These are phyloP conservation scores for Conringia planisiliqua DNA, from an alignment of 345 rosid genomes.

Conservation along the genomic window DNA sequence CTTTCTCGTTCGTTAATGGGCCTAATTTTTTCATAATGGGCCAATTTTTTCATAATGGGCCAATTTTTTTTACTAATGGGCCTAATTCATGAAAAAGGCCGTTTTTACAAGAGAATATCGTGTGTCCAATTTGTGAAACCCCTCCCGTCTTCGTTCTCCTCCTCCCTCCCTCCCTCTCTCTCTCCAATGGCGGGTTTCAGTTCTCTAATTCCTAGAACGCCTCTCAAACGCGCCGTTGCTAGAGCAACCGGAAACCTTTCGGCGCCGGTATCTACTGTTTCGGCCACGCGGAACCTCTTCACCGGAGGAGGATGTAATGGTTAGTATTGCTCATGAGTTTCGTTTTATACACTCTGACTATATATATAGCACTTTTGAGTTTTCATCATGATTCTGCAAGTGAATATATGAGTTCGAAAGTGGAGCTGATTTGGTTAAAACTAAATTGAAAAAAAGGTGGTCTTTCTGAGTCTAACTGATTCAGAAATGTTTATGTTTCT, in stretches of 20 bases:
- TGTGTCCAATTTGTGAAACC: background rate
- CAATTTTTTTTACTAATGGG: background rate
- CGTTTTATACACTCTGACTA: background rate
- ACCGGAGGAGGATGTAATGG: conserved; percentile 17
- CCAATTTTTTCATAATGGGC: background rate
- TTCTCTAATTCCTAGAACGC: conserved; percentile 16
- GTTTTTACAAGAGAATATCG: background rate
- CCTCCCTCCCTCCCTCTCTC: background rate
- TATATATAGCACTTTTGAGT: background rate
- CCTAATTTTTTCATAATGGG: background rate
- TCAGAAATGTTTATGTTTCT: no score
- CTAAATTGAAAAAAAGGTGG: no score
- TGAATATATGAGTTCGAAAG: background rate
- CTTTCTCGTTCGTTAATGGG: background rate
- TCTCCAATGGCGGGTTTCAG: conserved; percentile 33
- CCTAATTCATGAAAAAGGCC: background rate
- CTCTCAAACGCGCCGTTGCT: conserved; percentile 8
- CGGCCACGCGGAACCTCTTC: background rate
- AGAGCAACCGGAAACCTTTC: background rate
- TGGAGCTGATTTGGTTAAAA: background rate
- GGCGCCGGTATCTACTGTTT: background rate
- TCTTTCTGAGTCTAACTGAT: no score
- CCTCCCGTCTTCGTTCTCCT: background rate
- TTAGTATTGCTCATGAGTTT: conserved; percentile 4
- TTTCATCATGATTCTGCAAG: background rate